Evolutionary conservation across 176 grass and related monocot species (phyloP).

Genomic region (Paspalum vaginatum): DNA sequence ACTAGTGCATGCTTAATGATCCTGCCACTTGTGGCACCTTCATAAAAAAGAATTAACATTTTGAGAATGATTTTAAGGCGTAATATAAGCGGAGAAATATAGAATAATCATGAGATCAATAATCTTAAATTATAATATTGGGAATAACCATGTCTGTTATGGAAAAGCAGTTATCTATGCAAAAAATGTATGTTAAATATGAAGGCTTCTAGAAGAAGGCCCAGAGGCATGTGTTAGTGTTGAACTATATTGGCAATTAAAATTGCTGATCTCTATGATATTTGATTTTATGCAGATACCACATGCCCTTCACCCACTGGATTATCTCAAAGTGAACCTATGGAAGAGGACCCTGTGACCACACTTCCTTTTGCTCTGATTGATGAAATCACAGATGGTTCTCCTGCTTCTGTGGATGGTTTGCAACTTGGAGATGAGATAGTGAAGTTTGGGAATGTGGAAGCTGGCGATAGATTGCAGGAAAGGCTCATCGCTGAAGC

Average conservation of each 20-base stretch:
- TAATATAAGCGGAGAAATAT: not conserved
- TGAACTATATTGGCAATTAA: not conserved
- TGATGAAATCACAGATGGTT: slow-evolving; percentile 89
- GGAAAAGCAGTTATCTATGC: not conserved
- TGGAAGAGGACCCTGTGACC: slow-evolving; percentile 61
- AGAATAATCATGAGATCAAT: not conserved
- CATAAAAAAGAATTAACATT: not conserved
- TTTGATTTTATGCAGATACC: slow-evolving; percentile 48
- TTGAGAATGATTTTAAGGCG: slow-evolving; percentile 10
- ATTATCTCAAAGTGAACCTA: slow-evolving; percentile 58
- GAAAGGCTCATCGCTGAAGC: slow-evolving; percentile 76
- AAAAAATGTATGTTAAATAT: not conserved
- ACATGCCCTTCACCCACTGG: slow-evolving; percentile 28
- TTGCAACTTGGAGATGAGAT: slow-evolving; percentile 90
- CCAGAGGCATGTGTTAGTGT: not conserved
- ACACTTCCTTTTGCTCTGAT: slow-evolving; percentile 84
- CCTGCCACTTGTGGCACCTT: not conserved
- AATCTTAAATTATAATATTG: not conserved
- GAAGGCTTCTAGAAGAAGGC: not conserved
- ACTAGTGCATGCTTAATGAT: slow-evolving; percentile 12
- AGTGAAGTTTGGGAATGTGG: slow-evolving; percentile 86
- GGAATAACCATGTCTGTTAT: not conserved
- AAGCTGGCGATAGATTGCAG: slow-evolving; percentile 72
- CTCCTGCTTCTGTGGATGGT: slow-evolving; percentile 72
- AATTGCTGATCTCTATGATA: slow-evolving; percentile 24